Percentiles rank a stretch among this genome's conserved stretches.
Conservation (phyloP, 2,329 filamentous ascomycete species). For the Monilinia polystroma region DNA sequence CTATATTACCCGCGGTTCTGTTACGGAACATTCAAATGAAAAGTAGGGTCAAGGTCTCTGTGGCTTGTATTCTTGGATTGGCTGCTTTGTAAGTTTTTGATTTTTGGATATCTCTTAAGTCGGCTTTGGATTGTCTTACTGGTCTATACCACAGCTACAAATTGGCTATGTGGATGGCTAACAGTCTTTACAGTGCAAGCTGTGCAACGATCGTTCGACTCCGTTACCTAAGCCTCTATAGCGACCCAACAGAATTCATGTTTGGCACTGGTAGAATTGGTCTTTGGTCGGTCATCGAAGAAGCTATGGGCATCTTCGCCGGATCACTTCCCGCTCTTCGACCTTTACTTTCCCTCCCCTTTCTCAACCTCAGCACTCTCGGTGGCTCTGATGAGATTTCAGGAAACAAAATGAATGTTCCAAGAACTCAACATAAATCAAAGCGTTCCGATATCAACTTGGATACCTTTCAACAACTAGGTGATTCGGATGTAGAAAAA, state of each 20-base stretch:
- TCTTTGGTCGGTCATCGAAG: constrained; percentile 50
- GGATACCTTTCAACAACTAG: constrained; percentile 32
- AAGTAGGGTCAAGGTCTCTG: constrained; percentile 41
- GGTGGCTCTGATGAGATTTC: constrained; percentile 2
- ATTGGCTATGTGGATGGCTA: constrained; percentile 20
- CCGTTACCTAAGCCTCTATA: constrained; percentile 45
- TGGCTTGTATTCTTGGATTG: constrained; percentile 38
- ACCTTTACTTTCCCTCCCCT: constrained; percentile 43
- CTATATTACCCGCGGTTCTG: constrained; percentile 44
- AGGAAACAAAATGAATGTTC: constrained; percentile 7
- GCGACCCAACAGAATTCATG: constrained; percentile 44
- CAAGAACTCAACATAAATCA: constrained; percentile 22
- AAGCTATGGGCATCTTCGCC: constrained; percentile 51
- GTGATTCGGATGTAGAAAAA: constrained; percentile 24
- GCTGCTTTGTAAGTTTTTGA: constrained; percentile 42
- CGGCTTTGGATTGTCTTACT: not conserved
- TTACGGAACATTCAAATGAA: constrained; percentile 47
- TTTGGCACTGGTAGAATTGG: constrained; percentile 45
- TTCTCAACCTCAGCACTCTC: constrained; percentile 28
- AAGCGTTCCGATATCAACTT: constrained; percentile 26
- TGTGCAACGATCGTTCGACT: constrained; percentile 46
- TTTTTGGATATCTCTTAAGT: no score
- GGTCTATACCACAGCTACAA: not conserved
- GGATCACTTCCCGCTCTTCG: constrained; percentile 49
- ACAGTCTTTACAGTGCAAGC: constrained; percentile 37